A percentile compares a stretch with the other conserved stretches of the same genome.
Evolutionary conservation across 202 grass and related monocot genomes (phyloP).

Genomic region (Panicum hallii): DNA sequence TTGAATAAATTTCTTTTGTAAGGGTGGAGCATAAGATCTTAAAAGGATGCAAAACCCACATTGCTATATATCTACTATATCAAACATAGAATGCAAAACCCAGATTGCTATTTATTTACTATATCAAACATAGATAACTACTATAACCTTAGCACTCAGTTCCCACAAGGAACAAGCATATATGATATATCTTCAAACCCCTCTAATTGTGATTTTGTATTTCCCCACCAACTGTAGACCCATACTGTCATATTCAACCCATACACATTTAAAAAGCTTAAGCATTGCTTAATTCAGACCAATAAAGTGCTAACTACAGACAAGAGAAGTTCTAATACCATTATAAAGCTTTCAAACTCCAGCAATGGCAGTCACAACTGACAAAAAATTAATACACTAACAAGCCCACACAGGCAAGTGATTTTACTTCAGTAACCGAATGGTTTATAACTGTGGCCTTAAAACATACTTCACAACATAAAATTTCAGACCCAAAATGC

Average conservation of each 20-base stretch:
- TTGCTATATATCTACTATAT: neutral
- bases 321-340: neutral
- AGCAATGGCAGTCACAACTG: constrained; percentile 1
- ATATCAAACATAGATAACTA: neutral
- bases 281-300: neutral
- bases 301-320: neutral
- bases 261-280: neutral
- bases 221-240: neutral
- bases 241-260: constrained; percentile 6
- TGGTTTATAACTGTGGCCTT: neutral
- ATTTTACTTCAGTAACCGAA: neutral
- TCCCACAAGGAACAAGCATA: neutral
- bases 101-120: constrained; percentile 1
- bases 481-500: neutral
- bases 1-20: neutral
- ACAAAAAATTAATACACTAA: constrained; percentile 22
- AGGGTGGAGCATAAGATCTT: neutral
- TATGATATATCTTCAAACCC: neutral
- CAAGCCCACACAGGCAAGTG: neutral
- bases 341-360: neutral
- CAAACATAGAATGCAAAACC: neutral
- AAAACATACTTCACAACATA: constrained; percentile 10
- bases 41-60: neutral
- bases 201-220: neutral
- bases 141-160: constrained; percentile 3